Conservation (phyloP, 192 early-diverging fungal genomes). For the Linnemannia exigua region DNA sequence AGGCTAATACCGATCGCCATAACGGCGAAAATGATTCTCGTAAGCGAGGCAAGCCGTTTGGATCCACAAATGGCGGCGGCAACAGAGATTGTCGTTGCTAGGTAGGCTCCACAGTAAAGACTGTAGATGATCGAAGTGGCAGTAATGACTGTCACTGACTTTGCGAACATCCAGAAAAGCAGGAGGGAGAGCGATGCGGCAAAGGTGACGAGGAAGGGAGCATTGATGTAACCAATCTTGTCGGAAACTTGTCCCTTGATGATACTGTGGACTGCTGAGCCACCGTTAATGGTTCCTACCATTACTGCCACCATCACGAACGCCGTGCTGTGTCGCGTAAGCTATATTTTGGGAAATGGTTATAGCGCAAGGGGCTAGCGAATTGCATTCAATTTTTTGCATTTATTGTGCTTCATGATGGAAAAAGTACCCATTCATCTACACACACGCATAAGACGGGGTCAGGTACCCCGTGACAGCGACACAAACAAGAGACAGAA, state of each 20-base stretch:
- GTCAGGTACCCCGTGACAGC: constrained; percentile 36
- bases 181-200: constrained; percentile 55
- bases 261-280: constrained; percentile 72
- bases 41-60: constrained; percentile 21
- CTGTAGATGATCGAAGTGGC: constrained; percentile 32
- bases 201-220: constrained; percentile 59
- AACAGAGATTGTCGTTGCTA: constrained; percentile 36
- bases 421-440: too few species aligned
- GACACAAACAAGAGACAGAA: constrained; percentile 45
- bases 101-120: constrained; percentile 47
- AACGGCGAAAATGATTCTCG: constrained; percentile 34
- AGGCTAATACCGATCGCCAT: constrained; percentile 37
- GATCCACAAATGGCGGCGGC: constrained; percentile 30
- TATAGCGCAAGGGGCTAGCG: too few species aligned
- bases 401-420: too few species aligned
- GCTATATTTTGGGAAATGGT: constrained; percentile 15
- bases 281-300: constrained; percentile 74
- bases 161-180: constrained; percentile 63
- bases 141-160: constrained; percentile 36
- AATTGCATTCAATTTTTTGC: too few species aligned
- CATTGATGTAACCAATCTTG: constrained; percentile 64
- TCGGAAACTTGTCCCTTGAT: constrained; percentile 70
- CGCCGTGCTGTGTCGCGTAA: constrained; percentile 60
- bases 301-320: constrained; percentile 64
- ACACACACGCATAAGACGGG: constrained; percentile 49